Evolutionary conservation across 257 asterid species (phyloP).

Genomic region (Ilex asprella): DNA sequence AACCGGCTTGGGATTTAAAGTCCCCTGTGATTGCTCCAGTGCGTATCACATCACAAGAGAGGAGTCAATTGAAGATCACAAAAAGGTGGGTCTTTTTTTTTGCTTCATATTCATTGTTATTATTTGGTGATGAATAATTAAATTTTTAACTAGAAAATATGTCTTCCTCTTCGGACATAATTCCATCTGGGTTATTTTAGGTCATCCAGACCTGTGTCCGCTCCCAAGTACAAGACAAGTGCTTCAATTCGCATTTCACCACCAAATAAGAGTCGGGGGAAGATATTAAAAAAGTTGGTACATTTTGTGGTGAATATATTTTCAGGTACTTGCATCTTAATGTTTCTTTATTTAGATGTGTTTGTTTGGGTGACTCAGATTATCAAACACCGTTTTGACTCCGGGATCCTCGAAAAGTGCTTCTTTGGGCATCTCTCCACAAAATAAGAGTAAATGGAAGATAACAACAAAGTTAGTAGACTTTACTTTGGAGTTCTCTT

Average conservation of each 20-base stretch:
- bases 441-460: slow-evolving; percentile 52
- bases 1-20: slow-evolving; percentile 29
- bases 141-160: neutral
- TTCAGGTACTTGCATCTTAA: no score
- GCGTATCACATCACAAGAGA: slow-evolving; percentile 35
- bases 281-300: slow-evolving; percentile 58
- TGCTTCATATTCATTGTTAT: slow-evolving; percentile 8
- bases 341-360: neutral
- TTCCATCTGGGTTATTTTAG: slow-evolving; percentile 31
- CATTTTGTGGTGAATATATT: slow-evolving; percentile 4
- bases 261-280: slow-evolving; percentile 33
- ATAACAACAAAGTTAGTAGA: slow-evolving; percentile 79
- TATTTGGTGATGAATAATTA: slow-evolving; percentile 2
- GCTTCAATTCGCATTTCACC: slow-evolving; percentile 14
- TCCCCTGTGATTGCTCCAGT: slow-evolving; percentile 31
- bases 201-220: slow-evolving; percentile 29
- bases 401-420: slow-evolving; percentile 37
- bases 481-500: slow-evolving; percentile 10
- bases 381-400: slow-evolving; percentile 22
- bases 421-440: slow-evolving; percentile 35
- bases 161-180: slow-evolving; percentile 18
- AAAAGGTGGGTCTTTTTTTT: slow-evolving; percentile 34
- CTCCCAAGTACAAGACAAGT: slow-evolving; percentile 30
- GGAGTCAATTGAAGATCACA: slow-evolving; percentile 32
- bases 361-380: slow-evolving; percentile 38